phyloP scores from a whole-genome alignment of 768 basidiomycete species.

The Scleroderma bovista region DNA sequence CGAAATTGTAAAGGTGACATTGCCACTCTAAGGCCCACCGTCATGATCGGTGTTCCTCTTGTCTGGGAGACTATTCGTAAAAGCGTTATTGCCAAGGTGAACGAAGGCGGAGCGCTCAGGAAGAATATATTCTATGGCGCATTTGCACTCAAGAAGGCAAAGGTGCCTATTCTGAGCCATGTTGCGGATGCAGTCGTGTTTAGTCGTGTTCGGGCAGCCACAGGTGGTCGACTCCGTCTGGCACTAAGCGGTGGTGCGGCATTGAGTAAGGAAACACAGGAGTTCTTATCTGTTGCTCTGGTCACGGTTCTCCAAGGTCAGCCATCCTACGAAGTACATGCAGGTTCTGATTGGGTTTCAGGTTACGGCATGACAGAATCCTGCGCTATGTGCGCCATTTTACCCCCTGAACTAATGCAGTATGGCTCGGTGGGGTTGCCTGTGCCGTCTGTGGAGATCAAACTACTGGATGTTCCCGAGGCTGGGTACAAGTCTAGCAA shows the following conservation, averaged over 20 bases:
- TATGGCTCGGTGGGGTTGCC: slow-evolving; percentile 82
- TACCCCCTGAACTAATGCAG: slow-evolving; percentile 78
- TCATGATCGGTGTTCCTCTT: slow-evolving; percentile 93
- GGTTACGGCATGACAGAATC: slow-evolving; percentile 98
- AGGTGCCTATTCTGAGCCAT: slow-evolving; percentile 56
- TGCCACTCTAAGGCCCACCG: slow-evolving; percentile 71
- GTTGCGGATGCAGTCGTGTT: slow-evolving; percentile 77
- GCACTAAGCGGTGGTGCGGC: slow-evolving; percentile 85
- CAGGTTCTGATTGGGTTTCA: slow-evolving; percentile 22
- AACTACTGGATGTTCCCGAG: slow-evolving; percentile 75
- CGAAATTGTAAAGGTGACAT: slow-evolving; percentile 88
- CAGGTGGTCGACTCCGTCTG: slow-evolving; percentile 81
- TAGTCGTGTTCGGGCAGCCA: slow-evolving; percentile 70
- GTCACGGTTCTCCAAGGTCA: slow-evolving; percentile 84
- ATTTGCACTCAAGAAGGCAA: slow-evolving; percentile 65
- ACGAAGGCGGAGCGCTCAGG: slow-evolving; percentile 58
- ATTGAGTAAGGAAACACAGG: slow-evolving; percentile 81
- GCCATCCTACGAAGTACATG: slow-evolving; percentile 7
- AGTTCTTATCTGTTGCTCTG: slow-evolving; percentile 78
- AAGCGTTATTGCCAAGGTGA: slow-evolving; percentile 81
- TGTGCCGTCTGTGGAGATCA: slow-evolving; percentile 84
- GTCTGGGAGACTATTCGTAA: slow-evolving; percentile 98
- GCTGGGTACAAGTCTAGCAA: slow-evolving; percentile 79
- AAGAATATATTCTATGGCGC: slow-evolving; percentile 79
- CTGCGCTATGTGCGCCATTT: slow-evolving; percentile 82